Base-by-base conservation (phyloP, 2,329 filamentous ascomycete genomes). In the Seiridium unicorne region DNA sequence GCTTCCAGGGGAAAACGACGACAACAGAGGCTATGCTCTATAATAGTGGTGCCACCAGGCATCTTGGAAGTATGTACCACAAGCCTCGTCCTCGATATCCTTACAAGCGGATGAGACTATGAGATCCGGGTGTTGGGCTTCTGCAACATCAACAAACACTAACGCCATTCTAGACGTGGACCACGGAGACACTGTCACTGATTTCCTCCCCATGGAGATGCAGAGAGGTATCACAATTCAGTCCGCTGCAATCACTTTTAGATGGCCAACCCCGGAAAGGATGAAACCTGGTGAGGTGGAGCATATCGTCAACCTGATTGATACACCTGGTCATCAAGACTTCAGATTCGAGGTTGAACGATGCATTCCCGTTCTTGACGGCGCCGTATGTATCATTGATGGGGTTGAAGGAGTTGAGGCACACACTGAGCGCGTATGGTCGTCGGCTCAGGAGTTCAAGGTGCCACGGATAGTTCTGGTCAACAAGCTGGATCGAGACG, bases 21-120 rank as follows among this genome's bases (percentile, higher is more conserved):
- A 99, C 95, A 0, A 98, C 95, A 3, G 95, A 99, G 86, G 93
- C 95, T 61, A 98, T 98, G 94, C 89, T 99, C 70, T 98, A 93
- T 72, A 97, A 97, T 71, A 96, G 92, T 73, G 94, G 95, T 54
- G 88, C 93, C 63, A 96, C 93, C 8, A 84, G 91, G 65, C 84
- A 93, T 74, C 87, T 97, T 70, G 95, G 95, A 78, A 84, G 84
- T 84, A 70, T 53, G 81, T 73, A 7, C 26, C 4, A 63, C 5
- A 58, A 62, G 60, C 55, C 64, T 38, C 11, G 35, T 38, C 13
- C 26, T 18, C 32, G 10, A 44, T 47, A 18, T 47, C 35, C 51
- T 3, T 48, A 4, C 5, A 4, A 9, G 8, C 10, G n/a, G 5
- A 32, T 10, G 46, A 48, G 11, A 3, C 7, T 4, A n/a, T 18